Percentiles rank a stretch among this genome's conserved stretches.
These are phyloP conservation scores for Lactifluus piperatus DNA, from an alignment of 768 basidiomycete genomes.

Conservation along the genomic window DNA sequence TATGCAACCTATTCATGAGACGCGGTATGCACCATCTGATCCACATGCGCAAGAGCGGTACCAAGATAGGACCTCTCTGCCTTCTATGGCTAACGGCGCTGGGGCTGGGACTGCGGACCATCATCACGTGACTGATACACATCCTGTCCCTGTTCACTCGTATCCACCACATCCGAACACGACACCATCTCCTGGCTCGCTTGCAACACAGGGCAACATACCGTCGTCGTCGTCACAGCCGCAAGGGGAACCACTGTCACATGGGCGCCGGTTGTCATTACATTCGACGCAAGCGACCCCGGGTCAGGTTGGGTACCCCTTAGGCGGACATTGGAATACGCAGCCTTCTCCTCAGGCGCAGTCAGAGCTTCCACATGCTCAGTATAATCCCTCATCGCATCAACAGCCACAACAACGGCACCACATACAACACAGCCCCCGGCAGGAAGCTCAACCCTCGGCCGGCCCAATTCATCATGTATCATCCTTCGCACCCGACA, in stretches of 20 bases:
- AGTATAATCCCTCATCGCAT: not conserved
- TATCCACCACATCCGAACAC: not conserved
- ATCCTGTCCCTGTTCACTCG: not conserved
- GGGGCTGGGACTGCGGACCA: not conserved
- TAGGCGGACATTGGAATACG: not conserved
- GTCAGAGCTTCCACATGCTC: not conserved
- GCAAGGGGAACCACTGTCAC: not conserved
- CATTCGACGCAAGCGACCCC: not conserved
- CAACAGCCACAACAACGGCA: not conserved
- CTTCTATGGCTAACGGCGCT: not conserved
- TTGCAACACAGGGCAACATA: not conserved
- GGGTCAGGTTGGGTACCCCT: not conserved
- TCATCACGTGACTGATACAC: not conserved
- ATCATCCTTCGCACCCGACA: conserved; percentile 1
- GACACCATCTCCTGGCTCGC: not conserved
- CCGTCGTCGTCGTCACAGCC: not conserved
- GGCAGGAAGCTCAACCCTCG: not conserved
- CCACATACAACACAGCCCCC: not conserved
- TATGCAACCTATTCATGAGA: not conserved
- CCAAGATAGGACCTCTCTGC: not conserved
- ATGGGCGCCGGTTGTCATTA: not conserved
- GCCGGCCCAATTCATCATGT: not conserved
- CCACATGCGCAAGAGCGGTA: not conserved
- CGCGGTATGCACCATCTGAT: not conserved
- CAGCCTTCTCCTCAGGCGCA: conserved; percentile 11